phyloP scores from a whole-genome alignment of 1,139 yeast genomes.

The Yamadazyma dendronema region DNA sequence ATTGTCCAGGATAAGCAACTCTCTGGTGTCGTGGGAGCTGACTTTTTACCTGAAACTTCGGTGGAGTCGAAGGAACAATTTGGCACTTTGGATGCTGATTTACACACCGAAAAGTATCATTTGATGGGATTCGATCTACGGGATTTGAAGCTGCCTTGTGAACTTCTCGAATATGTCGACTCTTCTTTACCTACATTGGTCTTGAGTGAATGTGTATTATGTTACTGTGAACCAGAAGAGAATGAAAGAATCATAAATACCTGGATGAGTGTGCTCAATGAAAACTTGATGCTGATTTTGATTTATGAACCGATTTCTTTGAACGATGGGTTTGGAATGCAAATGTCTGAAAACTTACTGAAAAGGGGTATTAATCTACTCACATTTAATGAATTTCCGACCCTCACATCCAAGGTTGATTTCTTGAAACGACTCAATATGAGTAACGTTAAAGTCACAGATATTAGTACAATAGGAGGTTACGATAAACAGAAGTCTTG shows the following conservation, averaged over 20 bases:
- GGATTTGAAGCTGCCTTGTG: slow-evolving; percentile 13
- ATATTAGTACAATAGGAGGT: slow-evolving; percentile 60
- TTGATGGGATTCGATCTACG: slow-evolving; percentile 59
- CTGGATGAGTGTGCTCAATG: slow-evolving; percentile 26
- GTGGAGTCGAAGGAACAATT: slow-evolving; percentile 25
- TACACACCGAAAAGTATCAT: slow-evolving; percentile 50
- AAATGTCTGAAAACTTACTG: slow-evolving; percentile 75
- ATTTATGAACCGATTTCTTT: slow-evolving; percentile 87
- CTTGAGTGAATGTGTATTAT: slow-evolving; percentile 85
- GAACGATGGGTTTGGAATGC: slow-evolving; percentile 71
- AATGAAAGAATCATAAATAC: slow-evolving; percentile 51
- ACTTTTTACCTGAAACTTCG: slow-evolving; percentile 15
- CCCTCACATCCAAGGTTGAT: slow-evolving; percentile 42
- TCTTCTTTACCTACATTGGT: slow-evolving; percentile 60
- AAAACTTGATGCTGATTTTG: slow-evolving; percentile 37
- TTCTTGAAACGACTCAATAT: slow-evolving; percentile 27
- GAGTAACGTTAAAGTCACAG: slow-evolving; percentile 34
- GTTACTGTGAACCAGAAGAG: slow-evolving; percentile 65
- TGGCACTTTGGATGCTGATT: slow-evolving; percentile 20
- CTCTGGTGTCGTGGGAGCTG: slow-evolving; percentile 19
- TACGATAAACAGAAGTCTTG: slow-evolving; percentile 43
- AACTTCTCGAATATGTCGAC: slow-evolving; percentile 23
- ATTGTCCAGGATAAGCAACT: slow-evolving; percentile 35
- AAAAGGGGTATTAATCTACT: slow-evolving; percentile 75
- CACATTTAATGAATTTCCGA: slow-evolving; percentile 36